These are phyloP conservation scores for Avena sativa DNA, from an alignment of 176 grass and related monocot genomes.

Conservation along the genomic window DNA sequence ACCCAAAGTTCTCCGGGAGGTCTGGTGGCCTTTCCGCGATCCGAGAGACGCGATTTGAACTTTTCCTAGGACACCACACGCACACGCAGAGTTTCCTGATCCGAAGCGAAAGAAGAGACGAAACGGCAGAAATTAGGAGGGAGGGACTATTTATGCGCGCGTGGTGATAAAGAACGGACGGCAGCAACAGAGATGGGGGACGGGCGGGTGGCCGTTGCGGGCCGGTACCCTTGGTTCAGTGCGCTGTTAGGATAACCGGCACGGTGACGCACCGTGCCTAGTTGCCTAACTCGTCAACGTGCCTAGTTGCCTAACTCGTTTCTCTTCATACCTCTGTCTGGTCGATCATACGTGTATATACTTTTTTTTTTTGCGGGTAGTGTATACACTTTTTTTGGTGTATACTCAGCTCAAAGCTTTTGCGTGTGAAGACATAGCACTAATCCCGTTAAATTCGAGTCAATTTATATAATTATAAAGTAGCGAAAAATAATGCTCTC, in stretches of 20 bases:
- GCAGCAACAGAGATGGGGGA: constrained; percentile 9
- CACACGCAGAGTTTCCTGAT: background rate
- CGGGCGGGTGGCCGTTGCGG: constrained; percentile 18
- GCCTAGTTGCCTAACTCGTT: background rate
- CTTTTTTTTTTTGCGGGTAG: no score
- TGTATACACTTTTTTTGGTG: no score
- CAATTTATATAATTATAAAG: no score
- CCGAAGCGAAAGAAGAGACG: constrained; percentile 30
- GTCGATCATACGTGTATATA: no score
- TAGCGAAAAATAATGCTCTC: no score
- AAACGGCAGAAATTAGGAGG: constrained; percentile 32
- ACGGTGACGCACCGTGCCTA: background rate
- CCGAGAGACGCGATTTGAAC: constrained; percentile 31
- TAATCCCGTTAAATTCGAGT: no score
- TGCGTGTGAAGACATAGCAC: no score
- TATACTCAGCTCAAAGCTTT: no score
- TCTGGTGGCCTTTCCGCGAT: constrained; percentile 44
- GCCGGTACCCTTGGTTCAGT: background rate
- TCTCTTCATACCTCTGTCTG: background rate
- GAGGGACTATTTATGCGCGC: constrained; percentile 37
- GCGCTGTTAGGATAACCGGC: background rate
- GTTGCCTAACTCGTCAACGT: background rate
- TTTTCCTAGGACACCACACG: background rate
- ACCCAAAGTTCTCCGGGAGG: constrained; percentile 4
- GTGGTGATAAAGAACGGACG: constrained; percentile 22